phyloP scores from a whole-genome alignment of 2,329 filamentous ascomycete genomes.

The Myriangium duriaei region DNA sequence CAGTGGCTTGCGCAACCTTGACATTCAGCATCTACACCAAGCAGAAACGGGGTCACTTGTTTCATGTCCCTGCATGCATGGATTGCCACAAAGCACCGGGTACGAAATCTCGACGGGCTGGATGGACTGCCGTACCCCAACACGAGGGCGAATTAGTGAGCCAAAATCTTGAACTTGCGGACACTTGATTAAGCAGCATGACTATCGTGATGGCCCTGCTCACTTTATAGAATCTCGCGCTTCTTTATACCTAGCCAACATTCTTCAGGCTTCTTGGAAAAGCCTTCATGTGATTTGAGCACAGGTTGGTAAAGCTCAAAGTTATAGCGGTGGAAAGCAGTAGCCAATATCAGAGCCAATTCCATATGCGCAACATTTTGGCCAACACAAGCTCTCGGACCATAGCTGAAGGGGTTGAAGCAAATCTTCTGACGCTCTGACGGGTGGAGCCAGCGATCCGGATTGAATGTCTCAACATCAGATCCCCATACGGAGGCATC shows the following conservation, averaged over 20 bases:
- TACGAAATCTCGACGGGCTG: not conserved
- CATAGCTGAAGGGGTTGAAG: constrained; percentile 32
- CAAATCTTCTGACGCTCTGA: constrained; percentile 28
- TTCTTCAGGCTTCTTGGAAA: constrained; percentile 22
- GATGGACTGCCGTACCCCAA: not conserved
- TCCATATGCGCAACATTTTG: constrained; percentile 33
- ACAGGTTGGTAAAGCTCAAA: constrained; percentile 23
- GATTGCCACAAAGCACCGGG: constrained; percentile 12
- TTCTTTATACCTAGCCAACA: constrained; percentile 18
- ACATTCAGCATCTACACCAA: constrained; percentile 48
- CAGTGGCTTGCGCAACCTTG: constrained; percentile 37
- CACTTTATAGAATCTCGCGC: constrained; percentile 9
- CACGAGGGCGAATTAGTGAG: not conserved
- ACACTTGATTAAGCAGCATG: not conserved
- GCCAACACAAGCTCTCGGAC: constrained; percentile 31
- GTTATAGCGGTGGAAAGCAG: constrained; percentile 24
- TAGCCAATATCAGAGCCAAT: constrained; percentile 27
- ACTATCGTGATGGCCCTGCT: no score
- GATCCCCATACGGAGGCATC: constrained; percentile 29
- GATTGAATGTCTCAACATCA: constrained; percentile 28
- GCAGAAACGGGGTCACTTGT: constrained; percentile 45
- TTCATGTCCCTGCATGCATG: constrained; percentile 33
- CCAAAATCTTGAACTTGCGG: not conserved
- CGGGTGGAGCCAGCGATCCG: constrained; percentile 28
- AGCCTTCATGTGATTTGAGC: constrained; percentile 24